Evolutionary conservation across 495 filamentous ascomycete species (phyloP), one percentile per base, ranked within the genome.

Genomic region (Penicillium roqueforti): DNA sequence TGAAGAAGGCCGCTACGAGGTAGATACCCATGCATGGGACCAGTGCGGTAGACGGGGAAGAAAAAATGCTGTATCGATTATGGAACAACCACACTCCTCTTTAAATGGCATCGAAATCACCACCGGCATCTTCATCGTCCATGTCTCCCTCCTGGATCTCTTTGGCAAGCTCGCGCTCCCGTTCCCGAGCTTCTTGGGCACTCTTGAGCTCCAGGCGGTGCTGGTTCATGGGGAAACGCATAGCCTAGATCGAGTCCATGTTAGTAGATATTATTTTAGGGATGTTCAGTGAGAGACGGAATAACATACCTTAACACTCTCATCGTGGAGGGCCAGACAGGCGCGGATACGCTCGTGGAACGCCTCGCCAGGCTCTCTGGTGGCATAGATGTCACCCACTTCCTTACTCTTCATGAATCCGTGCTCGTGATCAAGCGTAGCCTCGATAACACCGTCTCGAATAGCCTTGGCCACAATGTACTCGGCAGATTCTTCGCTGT

Each of bases 381-480:
- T 98, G 47, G 92, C 88, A 68, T 98, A 98, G 22, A 97, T 87
- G 68, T 98, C 93, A 23, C 91, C 86, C 20, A 91, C 78, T 61
- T 96, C 91, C 80, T 95, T 96, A 68, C 90, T 96, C 83, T 96
- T 93, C 91, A 98, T 97, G 76, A 88, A 97, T 1, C 92, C 93
- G 51, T 87, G 83, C 78, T 96, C 90, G 57, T 96, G 87, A 66
- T 97, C 92, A 58, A 98, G 74, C 5, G 87, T 88, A 23, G 95
- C 93, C 78, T 98, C 93, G 47, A 98, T 98, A 22, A 98, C 93
- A 58, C 93, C 95, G 66, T 98, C 93, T 20, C 93, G 84, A 57
- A 98, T 97, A 29, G 93, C 95, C 77, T 98, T 98, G 40, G 93
- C 93, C 28, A 97, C 95, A 69, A 98, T 97, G 71, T 98, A 98